Base-by-base conservation (phyloP, 495 filamentous ascomycete genomes). In the Aspergillus diversus region DNA sequence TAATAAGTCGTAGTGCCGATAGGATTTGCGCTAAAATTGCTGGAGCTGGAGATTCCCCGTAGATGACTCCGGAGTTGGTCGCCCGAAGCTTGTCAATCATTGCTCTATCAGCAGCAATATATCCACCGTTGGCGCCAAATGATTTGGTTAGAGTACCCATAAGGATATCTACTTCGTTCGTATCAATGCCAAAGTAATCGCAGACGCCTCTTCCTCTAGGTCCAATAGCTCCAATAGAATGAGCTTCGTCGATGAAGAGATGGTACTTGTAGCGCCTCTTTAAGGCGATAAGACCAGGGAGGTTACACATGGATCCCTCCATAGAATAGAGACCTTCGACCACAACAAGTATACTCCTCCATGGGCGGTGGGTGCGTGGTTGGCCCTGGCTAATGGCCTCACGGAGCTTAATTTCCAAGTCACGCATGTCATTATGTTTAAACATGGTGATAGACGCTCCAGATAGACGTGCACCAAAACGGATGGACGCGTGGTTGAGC, bases 121-220 rank as follows among this genome's bases (percentile, higher is more conserved):
- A 99, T 54, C 95, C 95, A 72, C 95, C 95, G 69, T 99, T 99
- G 69, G 95, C 95, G 69, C 95, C 95, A 67, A 99, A 99, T 0
- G 96, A 97, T 77, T 99, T 99, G 55, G 95, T 99, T 55, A 99
- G 79, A 15, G 95, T 99, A 60, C 95, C 95, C 95, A 99, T 99
- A 49, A 99, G 87, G 68, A 99, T 90, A 76, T 99, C 95, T 16
- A 98, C 87, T 67, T 97, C 89, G 16, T 84, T 75, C 16, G 95
- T 87, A 71, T 97, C 92, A 66, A 98, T 87, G 61, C 88, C 86
- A 73, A 97, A 99, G 73, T 97, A 99, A 71, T 99, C 96, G 79
- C 95, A 99, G 16, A 99, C 93, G 69, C 95, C 95, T 61, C 92
- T 87, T 16, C 95, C 95, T 7, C 75, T 81, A 7, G 93, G 93